phyloP scores from a whole-genome alignment of 352 stramenopile genomes.

The Saprolegnia parasitica region DNA sequence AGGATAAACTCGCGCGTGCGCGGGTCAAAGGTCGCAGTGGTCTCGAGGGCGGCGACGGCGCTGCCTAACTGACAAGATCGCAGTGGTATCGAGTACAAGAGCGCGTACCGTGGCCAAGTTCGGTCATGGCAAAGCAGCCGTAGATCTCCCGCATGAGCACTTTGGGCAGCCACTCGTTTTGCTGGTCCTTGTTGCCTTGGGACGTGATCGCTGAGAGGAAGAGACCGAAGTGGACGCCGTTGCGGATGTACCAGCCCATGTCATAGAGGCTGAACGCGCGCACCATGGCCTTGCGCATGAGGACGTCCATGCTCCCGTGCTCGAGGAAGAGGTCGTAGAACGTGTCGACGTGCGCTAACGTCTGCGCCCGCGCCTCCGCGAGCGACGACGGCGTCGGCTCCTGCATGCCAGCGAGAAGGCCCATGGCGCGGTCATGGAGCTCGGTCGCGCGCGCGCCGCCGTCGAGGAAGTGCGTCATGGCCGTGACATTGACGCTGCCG shows the following conservation, averaged over 20 bases:
- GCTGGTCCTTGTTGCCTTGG: conserved; percentile 73
- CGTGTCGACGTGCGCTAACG: conserved; percentile 40
- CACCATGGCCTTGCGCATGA: conserved; percentile 54
- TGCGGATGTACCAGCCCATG: conserved; percentile 58
- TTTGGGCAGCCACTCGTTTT: conserved; percentile 69
- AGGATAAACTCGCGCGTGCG: conserved; percentile 92
- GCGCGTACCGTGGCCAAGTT: conserved; percentile 72
- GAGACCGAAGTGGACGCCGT: conserved; percentile 79
- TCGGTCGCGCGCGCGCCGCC: conserved; percentile 42
- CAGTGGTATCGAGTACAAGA: neutral
- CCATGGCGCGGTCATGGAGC: conserved; percentile 51
- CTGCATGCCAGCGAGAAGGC: conserved; percentile 38
- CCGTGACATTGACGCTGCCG: neutral
- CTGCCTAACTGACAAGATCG: conserved; percentile 33
- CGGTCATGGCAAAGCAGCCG: conserved; percentile 85
- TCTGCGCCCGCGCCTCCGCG: conserved; percentile 44
- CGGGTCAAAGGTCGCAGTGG: conserved; percentile 91
- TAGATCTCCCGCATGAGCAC: conserved; percentile 77
- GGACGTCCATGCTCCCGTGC: conserved; percentile 42
- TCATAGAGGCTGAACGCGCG: conserved; percentile 65
- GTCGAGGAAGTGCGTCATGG: conserved; percentile 58
- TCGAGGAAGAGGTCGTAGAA: conserved; percentile 49
- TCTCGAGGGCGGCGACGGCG: conserved; percentile 87
- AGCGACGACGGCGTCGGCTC: conserved; percentile 38
- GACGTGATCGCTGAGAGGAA: conserved; percentile 72